phyloP scores from a whole-genome alignment of 345 rosid species.

The Pelargonium nanum region DNA sequence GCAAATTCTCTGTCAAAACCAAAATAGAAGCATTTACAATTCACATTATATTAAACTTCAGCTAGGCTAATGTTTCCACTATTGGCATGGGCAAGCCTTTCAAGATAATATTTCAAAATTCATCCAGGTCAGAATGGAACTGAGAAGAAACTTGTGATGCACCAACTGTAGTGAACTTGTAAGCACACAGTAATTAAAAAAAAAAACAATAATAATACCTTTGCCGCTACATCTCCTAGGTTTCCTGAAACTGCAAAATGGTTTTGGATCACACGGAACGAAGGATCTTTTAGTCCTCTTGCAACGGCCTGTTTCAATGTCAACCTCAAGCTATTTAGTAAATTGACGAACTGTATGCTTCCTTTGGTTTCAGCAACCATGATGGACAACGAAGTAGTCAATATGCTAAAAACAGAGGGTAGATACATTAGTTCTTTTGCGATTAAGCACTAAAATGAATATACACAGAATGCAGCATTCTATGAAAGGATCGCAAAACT shows the following conservation, averaged over 20 bases:
- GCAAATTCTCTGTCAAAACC: background rate
- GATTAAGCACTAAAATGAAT: background rate
- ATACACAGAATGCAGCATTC: background rate
- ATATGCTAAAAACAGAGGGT: background rate
- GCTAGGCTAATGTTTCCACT: background rate
- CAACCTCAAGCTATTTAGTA: constrained; percentile 3
- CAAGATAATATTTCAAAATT: background rate
- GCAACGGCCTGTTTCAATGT: constrained; percentile 65
- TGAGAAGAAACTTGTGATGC: background rate
- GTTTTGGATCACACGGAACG: constrained; percentile 83
- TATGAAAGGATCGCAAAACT: too few relatives aligned
- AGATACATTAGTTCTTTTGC: background rate
- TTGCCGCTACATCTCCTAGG: constrained; percentile 92
- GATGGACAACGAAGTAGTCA: too few relatives aligned
- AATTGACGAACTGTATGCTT: background rate
- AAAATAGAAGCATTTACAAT: background rate
- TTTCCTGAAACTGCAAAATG: constrained; percentile 84
- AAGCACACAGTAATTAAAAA: background rate
- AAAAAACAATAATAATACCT: constrained; percentile 35
- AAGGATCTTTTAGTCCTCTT: constrained; percentile 91
- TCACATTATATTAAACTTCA: background rate
- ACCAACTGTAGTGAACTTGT: background rate
- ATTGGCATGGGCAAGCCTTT: too few relatives aligned
- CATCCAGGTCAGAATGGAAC: background rate
- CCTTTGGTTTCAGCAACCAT: background rate